A percentile compares a stretch with the other conserved stretches of the same genome.
Evolutionary conservation across 495 filamentous ascomycete species (phyloP).

Genomic region (Jackrogersella minutella): DNA sequence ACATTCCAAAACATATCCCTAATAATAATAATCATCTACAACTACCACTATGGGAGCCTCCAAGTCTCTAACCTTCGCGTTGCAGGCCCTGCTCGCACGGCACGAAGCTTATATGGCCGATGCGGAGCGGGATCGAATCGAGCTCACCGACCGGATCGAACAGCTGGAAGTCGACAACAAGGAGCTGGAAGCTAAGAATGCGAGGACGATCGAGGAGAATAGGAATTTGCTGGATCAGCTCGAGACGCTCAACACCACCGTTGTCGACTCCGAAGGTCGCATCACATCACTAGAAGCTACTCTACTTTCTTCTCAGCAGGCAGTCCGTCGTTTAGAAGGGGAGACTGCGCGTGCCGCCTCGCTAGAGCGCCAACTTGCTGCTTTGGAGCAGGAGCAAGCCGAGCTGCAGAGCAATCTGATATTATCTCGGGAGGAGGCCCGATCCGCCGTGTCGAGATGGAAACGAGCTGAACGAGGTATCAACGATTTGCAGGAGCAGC

Average conservation of each 20-base stretch:
- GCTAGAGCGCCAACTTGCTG: slow-evolving; percentile 77
- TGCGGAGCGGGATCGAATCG: slow-evolving; percentile 79
- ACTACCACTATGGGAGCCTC: slow-evolving; percentile 48
- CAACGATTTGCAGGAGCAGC: slow-evolving; percentile 77
- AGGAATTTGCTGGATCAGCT: slow-evolving; percentile 78
- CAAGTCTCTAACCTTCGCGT: slow-evolving; percentile 68
- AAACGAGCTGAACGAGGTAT: slow-evolving; percentile 79
- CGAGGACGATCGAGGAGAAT: slow-evolving; percentile 79
- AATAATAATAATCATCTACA: slow-evolving; percentile 8
- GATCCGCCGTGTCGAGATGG: slow-evolving; percentile 81
- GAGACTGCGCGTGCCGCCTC: slow-evolving; percentile 76
- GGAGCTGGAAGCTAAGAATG: slow-evolving; percentile 76
- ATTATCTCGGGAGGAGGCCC: slow-evolving; percentile 72
- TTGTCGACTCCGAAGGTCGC: slow-evolving; percentile 77
- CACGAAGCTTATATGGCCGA: slow-evolving; percentile 94
- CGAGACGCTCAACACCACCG: slow-evolving; percentile 77
- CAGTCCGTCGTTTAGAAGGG: slow-evolving; percentile 74
- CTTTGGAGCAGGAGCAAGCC: slow-evolving; percentile 82
- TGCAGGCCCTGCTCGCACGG: slow-evolving; percentile 87
- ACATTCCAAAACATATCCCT: slow-evolving; percentile 6
- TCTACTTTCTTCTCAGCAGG: slow-evolving; percentile 76
- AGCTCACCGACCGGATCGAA: slow-evolving; percentile 74
- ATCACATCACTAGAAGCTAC: slow-evolving; percentile 74
- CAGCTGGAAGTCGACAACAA: slow-evolving; percentile 79
- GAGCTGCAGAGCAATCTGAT: slow-evolving; percentile 71